These are phyloP conservation scores for Cantharellus cinnabarinus DNA, from an alignment of 768 basidiomycete genomes.

Conservation along the genomic window DNA sequence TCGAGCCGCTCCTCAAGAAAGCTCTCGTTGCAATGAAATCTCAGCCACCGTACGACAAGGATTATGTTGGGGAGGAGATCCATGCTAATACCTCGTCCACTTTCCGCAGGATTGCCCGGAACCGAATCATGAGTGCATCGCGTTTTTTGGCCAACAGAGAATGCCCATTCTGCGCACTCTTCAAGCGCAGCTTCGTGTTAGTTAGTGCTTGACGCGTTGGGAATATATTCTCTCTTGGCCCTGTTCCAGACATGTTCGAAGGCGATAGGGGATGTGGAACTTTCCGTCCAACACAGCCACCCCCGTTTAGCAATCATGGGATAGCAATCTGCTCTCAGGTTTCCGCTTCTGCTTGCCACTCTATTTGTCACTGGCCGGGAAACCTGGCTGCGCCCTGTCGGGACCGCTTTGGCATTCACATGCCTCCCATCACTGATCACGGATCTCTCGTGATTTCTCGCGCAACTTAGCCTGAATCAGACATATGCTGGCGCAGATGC, in stretches of 20 bases:
- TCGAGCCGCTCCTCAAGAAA: not conserved
- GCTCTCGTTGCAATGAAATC: not conserved
- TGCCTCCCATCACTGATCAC: too few relatives aligned
- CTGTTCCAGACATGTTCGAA: slow-evolving; percentile 66
- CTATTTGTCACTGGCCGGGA: too few relatives aligned
- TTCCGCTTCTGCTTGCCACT: too few relatives aligned
- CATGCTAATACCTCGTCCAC: slow-evolving; percentile 71
- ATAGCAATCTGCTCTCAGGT: too few relatives aligned
- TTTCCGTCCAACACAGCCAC: not conserved
- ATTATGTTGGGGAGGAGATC: not conserved
- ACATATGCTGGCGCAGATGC: too few relatives aligned
- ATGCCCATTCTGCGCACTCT: slow-evolving; percentile 87
- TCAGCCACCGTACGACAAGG: not conserved
- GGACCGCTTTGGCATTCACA: too few relatives aligned
- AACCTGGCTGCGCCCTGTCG: too few relatives aligned
- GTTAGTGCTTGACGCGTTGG: slow-evolving; percentile 96
- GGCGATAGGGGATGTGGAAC: not conserved
- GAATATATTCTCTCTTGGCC: slow-evolving; percentile 81
- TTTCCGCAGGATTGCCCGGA: slow-evolving; percentile 82
- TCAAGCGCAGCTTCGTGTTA: slow-evolving; percentile 74
- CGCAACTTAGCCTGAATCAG: too few relatives aligned
- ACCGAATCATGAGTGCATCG: slow-evolving; percentile 87
- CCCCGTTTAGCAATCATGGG: too few relatives aligned
- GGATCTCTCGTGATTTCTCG: too few relatives aligned
- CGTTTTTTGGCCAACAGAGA: slow-evolving; percentile 93